Percentiles rank a stretch among this genome's conserved stretches.
Evolutionary conservation across 345 rosid genomes (phyloP).

Genomic region (Eucalyptus regnans): DNA sequence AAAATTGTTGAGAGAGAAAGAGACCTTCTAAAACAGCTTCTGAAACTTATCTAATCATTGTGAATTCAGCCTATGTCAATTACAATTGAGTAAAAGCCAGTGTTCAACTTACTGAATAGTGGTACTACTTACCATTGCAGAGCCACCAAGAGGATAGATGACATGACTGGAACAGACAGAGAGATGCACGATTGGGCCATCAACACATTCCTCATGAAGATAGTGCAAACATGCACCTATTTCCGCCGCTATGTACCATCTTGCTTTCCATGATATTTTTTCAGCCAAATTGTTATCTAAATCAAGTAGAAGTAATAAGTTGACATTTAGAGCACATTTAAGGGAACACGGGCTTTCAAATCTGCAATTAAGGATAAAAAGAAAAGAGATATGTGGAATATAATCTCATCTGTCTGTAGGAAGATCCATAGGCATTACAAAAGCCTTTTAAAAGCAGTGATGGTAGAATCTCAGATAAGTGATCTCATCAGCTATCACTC

Average conservation of each 20-base stretch:
- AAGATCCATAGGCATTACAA: not conserved
- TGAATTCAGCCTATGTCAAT: not conserved
- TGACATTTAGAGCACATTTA: not conserved
- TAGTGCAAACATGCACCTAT: slow-evolving; percentile 30
- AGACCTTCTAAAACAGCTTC: not conserved
- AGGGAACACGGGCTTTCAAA: not conserved
- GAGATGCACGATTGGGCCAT: slow-evolving; percentile 31
- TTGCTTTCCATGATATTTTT: slow-evolving; percentile 28
- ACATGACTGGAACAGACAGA: slow-evolving; percentile 20
- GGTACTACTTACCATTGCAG: slow-evolving; percentile 15
- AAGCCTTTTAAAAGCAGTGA: not conserved
- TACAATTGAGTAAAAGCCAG: not conserved
- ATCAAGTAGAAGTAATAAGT: not conserved
- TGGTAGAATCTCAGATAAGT: not conserved
- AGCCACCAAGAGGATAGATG: slow-evolving; percentile 6
- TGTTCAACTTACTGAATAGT: not conserved
- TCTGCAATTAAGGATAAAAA: not conserved
- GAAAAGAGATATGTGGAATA: not conserved
- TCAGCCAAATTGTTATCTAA: slow-evolving; percentile 16
- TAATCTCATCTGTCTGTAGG: not conserved
- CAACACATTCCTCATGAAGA: slow-evolving; percentile 41
- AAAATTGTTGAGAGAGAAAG: not conserved
- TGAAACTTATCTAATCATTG: not conserved
- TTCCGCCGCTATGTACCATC: slow-evolving; percentile 35
- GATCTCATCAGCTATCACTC: not conserved